Conservation (phyloP, 2,329 filamentous ascomycete species). For the Ascochyta clinopodiicola region DNA sequence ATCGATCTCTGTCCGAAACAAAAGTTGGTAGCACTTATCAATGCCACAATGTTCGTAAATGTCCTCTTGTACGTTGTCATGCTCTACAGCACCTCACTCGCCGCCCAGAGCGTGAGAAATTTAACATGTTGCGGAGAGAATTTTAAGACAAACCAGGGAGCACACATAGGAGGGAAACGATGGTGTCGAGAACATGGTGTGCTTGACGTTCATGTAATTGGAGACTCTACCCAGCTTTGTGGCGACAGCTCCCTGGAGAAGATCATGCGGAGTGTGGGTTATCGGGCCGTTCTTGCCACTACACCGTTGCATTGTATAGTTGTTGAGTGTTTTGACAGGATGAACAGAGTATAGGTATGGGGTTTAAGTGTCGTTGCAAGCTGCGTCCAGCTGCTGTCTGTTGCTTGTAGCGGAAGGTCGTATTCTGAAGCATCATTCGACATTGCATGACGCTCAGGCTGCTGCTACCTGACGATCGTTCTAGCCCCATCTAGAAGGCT, state of each 20-base stretch:
- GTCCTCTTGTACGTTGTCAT: background rate
- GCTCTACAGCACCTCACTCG: background rate
- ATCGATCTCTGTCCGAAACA: too few relatives aligned
- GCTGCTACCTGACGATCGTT: background rate
- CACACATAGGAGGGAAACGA: background rate
- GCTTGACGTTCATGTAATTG: background rate
- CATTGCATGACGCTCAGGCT: background rate
- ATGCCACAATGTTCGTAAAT: too few relatives aligned
- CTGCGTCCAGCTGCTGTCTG: background rate
- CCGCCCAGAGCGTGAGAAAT: background rate
- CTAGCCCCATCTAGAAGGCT: background rate
- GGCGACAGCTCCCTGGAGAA: background rate
- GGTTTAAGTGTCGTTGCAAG: too few relatives aligned
- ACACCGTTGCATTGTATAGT: background rate
- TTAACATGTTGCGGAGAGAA: background rate
- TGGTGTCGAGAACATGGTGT: background rate
- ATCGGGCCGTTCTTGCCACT: constrained; percentile 10
- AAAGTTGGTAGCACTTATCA: background rate
- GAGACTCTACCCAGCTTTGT: background rate
- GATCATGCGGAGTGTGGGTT: background rate
- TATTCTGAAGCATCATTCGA: background rate
- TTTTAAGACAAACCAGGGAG: background rate
- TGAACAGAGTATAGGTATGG: background rate
- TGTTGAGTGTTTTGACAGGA: background rate
- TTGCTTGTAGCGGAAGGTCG: background rate